phyloP scores from a whole-genome alignment of 2,329 filamentous ascomycete species.

The Davidsoniella virescens region DNA sequence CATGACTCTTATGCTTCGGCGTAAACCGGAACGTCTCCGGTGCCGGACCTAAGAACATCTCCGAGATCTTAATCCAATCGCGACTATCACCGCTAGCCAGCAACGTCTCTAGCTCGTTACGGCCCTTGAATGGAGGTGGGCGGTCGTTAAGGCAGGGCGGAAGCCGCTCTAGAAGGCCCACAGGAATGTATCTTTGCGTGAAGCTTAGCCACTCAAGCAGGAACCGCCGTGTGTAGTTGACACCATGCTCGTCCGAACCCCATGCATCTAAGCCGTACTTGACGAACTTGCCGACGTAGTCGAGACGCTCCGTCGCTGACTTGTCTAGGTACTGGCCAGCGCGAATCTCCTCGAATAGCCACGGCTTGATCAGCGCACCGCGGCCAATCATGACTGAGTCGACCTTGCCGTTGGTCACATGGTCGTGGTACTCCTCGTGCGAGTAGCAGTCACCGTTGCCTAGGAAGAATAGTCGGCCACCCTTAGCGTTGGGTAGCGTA shows the following conservation, averaged over 20 bases:
- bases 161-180: slow-evolving; percentile 75
- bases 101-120: slow-evolving; percentile 87
- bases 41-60: slow-evolving; percentile 92
- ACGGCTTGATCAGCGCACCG: slow-evolving; percentile 90
- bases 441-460: slow-evolving; percentile 96
- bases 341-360: slow-evolving; percentile 95
- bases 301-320: slow-evolving; percentile 67
- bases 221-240: slow-evolving; percentile 83
- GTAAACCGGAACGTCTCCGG: slow-evolving; percentile 85
- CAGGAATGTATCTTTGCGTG: slow-evolving; percentile 74
- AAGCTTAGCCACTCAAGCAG: slow-evolving; percentile 94
- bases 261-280: slow-evolving; percentile 84
- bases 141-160: slow-evolving; percentile 81
- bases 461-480: slow-evolving; percentile 69
- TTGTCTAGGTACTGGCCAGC: slow-evolving; percentile 91
- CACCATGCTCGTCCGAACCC: slow-evolving; percentile 87
- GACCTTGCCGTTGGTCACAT: slow-evolving; percentile 61
- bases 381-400: slow-evolving; percentile 97
- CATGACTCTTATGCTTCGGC: slow-evolving; percentile 94
- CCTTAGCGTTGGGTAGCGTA: slow-evolving; percentile 48
- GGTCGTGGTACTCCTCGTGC: slow-evolving; percentile 68
- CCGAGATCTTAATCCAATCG: slow-evolving; percentile 98
- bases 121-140: slow-evolving; percentile 65
- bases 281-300: slow-evolving; percentile 75
- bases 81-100: slow-evolving; percentile 80